Conservation (phyloP, 371 early-diverging fungal genomes). For the Mucor irregularis region DNA sequence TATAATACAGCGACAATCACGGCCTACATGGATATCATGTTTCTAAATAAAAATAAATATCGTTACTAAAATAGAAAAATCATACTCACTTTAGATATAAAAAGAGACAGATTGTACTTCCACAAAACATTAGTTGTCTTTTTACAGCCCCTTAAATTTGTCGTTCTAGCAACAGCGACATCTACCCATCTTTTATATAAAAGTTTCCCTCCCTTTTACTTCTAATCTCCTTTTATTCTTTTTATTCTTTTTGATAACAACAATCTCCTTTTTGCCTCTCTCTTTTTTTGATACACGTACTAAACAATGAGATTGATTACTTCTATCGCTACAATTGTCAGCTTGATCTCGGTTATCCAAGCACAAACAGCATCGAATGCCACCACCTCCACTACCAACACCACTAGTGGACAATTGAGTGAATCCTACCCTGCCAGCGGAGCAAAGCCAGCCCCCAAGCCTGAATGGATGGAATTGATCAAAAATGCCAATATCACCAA, state of each 20-base stretch:
- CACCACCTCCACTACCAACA: not conserved
- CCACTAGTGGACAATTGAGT: slow-evolving; percentile 9
- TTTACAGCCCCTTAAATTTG: slow-evolving; percentile 3
- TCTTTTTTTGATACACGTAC: not conserved
- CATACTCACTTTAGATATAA: too few species aligned
- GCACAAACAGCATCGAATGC: slow-evolving; percentile 9
- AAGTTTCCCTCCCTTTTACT: not conserved
- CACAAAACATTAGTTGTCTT: too few species aligned
- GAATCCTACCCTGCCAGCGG: slow-evolving; percentile 33
- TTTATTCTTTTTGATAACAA: not conserved
- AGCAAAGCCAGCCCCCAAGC: slow-evolving; percentile 30
- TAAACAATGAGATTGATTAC: slow-evolving; percentile 9
- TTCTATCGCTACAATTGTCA: slow-evolving; percentile 8
- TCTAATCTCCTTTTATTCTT: not conserved
- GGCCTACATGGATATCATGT: too few species aligned
- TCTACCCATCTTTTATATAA: not conserved
- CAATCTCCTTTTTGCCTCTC: not conserved
- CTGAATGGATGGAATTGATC: slow-evolving; percentile 46
- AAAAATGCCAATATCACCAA: slow-evolving; percentile 32
- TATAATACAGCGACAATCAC: too few species aligned
- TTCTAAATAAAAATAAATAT: too few species aligned
- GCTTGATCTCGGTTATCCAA: slow-evolving; percentile 13
- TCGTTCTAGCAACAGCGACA: not conserved
- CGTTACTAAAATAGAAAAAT: too few species aligned
- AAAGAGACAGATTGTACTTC: too few species aligned